Conservation (phyloP, 106 monocot genomes). For the Hemerocallis citrina region DNA sequence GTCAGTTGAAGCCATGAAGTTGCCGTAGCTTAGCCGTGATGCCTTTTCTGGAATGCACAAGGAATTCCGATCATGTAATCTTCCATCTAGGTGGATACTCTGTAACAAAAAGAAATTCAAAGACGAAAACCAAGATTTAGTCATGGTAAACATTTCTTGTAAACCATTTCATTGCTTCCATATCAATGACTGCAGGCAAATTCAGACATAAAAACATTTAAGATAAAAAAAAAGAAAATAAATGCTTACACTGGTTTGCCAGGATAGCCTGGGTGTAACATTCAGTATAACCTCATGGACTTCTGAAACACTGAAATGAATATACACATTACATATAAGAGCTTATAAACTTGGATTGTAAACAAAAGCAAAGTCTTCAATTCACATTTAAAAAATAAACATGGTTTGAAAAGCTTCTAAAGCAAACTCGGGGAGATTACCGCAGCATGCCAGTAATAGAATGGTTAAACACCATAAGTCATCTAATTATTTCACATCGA, state of each 20-base stretch:
- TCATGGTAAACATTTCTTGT: not conserved
- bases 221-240: too few relatives aligned
- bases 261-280: constrained; percentile 43
- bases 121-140: not conserved
- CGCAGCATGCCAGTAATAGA: too few relatives aligned
- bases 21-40: not conserved
- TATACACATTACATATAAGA: not conserved
- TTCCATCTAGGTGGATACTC: constrained; percentile 20
- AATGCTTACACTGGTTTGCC: constrained; percentile 37
- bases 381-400: too few relatives aligned
- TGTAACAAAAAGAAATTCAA: constrained; percentile 10
- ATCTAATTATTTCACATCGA: not conserved
- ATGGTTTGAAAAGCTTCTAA: too few relatives aligned
- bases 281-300: constrained; percentile 36
- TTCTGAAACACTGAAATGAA: constrained; percentile 34
- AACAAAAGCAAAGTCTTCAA: not conserved
- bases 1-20: constrained; percentile 19
- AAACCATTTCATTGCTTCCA: not conserved
- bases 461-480: too few relatives aligned
- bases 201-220: not conserved
- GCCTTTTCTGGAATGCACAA: constrained; percentile 11
- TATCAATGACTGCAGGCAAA: not conserved
- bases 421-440: too few relatives aligned
- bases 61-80: constrained; percentile 16
- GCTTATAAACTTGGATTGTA: not conserved